Evolutionary conservation across 768 basidiomycete genomes (phyloP).

Genomic region (Boletus coccyginus): DNA sequence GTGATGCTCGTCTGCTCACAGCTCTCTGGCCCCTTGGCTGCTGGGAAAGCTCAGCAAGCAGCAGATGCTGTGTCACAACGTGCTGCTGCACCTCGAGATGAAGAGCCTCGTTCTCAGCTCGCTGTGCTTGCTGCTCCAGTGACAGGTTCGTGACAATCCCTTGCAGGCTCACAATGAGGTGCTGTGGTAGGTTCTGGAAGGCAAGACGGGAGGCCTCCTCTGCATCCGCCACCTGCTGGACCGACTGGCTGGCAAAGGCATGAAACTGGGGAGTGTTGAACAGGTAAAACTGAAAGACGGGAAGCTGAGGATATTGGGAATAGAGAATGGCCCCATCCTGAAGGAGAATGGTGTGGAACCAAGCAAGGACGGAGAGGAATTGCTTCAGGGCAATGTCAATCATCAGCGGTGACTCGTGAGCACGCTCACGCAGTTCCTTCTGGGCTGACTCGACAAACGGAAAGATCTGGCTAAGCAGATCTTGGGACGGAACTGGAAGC

Average conservation of each 20-base stretch:
- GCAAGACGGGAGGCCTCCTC: conserved; percentile 9
- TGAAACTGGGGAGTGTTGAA: conserved; percentile 20
- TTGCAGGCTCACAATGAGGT: neutral
- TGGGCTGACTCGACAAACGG: neutral
- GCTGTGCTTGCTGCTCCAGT: no score
- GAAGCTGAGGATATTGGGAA: conserved; percentile 10
- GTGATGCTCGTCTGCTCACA: no score
- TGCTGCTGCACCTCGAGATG: no score
- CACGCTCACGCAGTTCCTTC: neutral
- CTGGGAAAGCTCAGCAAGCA: no score
- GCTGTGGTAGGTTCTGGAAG: conserved; percentile 26
- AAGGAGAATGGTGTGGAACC: conserved; percentile 28
- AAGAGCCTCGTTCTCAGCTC: no score
- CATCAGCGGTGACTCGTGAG: neutral
- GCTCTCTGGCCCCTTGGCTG: no score
- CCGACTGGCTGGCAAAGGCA: no score
- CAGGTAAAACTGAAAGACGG: conserved; percentile 25
- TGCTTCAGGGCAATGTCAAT: conserved; percentile 23
- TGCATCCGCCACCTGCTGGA: conserved; percentile 14
- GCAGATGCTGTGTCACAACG: no score
- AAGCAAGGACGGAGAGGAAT: conserved; percentile 27
- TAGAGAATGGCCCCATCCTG: conserved; percentile 36
- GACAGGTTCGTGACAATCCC: no score
- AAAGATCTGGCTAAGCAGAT: no score
- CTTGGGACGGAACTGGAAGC: no score